Evolutionary conservation across 495 filamentous ascomycete species (phyloP).

Genomic region (Annulohypoxylon maeteangense): DNA sequence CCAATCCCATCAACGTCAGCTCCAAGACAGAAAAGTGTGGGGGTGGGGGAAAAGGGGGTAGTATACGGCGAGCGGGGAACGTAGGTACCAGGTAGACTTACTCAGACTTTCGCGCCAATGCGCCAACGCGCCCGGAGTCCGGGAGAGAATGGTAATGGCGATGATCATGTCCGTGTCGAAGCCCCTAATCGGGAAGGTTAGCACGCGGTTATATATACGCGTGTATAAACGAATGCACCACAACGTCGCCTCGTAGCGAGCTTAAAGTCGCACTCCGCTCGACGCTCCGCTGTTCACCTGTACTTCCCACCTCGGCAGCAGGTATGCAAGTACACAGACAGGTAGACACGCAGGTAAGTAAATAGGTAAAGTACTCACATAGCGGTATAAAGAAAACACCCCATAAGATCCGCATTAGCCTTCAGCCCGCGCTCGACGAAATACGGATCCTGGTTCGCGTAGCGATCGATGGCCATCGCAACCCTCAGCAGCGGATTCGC

Average conservation of each 20-base stretch:
- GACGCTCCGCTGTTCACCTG: neutral
- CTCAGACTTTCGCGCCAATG: slow-evolving; percentile 50
- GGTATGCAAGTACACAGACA: neutral
- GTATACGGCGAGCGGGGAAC: neutral
- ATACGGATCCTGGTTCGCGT: slow-evolving; percentile 62
- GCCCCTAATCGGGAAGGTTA: slow-evolving; percentile 28
- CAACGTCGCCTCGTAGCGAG: neutral
- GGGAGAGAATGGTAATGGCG: slow-evolving; percentile 44
- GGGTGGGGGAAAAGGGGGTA: neutral
- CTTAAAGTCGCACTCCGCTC: slow-evolving; percentile 1
- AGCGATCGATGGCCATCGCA: slow-evolving; percentile 61
- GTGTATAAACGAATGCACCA: slow-evolving; percentile 1
- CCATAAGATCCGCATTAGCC: slow-evolving; percentile 69
- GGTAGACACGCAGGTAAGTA: neutral
- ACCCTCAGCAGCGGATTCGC: slow-evolving; percentile 60
- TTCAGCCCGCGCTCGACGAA: slow-evolving; percentile 60
- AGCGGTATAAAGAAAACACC: slow-evolving; percentile 65
- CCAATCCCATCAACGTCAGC: slow-evolving; percentile 11
- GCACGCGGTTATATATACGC: slow-evolving; percentile 15
- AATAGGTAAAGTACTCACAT: slow-evolving; percentile 48
- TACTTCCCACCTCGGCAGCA: neutral
- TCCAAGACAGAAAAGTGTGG: neutral
- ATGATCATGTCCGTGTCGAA: slow-evolving; percentile 45
- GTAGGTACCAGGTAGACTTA: slow-evolving; percentile 19
- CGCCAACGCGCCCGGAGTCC: slow-evolving; percentile 45